Evolutionary conservation across 495 filamentous ascomycete genomes (phyloP), one percentile per base, ranked within the genome.

Genomic region (Talaromyces adpressus): DNA sequence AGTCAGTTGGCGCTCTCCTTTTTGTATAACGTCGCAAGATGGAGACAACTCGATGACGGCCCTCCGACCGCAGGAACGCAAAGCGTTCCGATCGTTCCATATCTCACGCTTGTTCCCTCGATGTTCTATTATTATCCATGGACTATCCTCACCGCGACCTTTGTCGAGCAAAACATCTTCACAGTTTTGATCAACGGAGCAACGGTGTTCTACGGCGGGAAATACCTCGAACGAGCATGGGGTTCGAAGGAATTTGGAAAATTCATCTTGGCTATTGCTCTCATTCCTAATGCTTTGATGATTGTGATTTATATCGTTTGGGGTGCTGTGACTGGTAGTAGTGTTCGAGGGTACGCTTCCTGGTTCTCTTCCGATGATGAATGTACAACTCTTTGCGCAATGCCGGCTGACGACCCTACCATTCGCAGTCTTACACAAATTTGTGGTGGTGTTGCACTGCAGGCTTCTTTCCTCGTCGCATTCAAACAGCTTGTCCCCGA

Each of bases 401-500:
- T 62, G 52, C 65, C 65, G 67, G 51, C 66, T 69, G 58, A 59
- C 67, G 62, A 62, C 64, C 65, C 62, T 30, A 20, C 67, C 64
- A 52, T 67, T 66, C 57, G 53, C 74, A 94, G 89, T 34, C 77
- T 89, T 49, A 88, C 85, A 41, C 86, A 91, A 62, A 90, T 97
- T 68, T 90, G 88, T 70, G 95, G 95, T 64, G 92, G 90, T 51
- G 87, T 96, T 64, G 86, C 92, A 14, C 82, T 97, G 58, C 93
- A 97, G 75, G 91, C 90, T 34, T 92, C 91, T 64, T 98, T 97
- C 79, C 88, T 98, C 63, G 92, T 98, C 69, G 91, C 94, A 61
- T 97, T 98, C 78, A 97, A 96, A 76, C 95, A 98, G 74, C 90
- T 98, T 36, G 91, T 98, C 22, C 94, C 94, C 29, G 92, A 96